Base-by-base conservation (phyloP, 768 basidiomycete genomes). In the Naganishia vaughanmartiniae region DNA sequence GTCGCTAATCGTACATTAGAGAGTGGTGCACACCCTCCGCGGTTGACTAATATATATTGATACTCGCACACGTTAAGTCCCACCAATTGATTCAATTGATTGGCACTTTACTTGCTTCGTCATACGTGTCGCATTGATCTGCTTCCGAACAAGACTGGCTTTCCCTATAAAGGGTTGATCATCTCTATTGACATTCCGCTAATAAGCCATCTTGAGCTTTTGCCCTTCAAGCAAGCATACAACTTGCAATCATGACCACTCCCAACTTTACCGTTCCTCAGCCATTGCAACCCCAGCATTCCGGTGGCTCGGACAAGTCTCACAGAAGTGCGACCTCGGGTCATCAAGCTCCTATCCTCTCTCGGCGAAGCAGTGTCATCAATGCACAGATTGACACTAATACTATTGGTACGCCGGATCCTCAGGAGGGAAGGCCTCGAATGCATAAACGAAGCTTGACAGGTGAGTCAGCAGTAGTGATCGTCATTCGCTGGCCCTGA, bases 401-500 rank as follows among this genome's bases (percentile, higher is more conserved):
- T 21, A 68, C 58, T 3, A 72, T 72, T 39, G 71, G 71, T 10
- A 54, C 63, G 10, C 58, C 58, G 15, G 24, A 34, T 45, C 66
- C 66, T 15, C 58, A 60, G 48, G 65, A 58, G 28, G 17, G 31
- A 26, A 39, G 71, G 28, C 71, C 71, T 33, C 54, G 71, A 34
- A 69, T 72, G 71, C 71, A 72, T 39, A 65, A 72, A 60, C 51
- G 71, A 30, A 72, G 71, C 46, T 72, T 72, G 71, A 72, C 71
- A 19, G 71, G 71, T 72, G 26, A 53, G 67, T 21, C 39, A 11
- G 46, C 21, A 33, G 4, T 21, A 17, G 26, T 17, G 36, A 36
- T 2, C 48, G 14, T 6, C 24, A 54, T 39, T 28, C 12, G n/a
- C 39, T 26, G 48, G 2, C 15, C 15, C 17, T 2, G 31, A 11